These are phyloP conservation scores for Blastocystis sp. DNA, from an alignment of 352 stramenopile species.

Conservation along the genomic window DNA sequence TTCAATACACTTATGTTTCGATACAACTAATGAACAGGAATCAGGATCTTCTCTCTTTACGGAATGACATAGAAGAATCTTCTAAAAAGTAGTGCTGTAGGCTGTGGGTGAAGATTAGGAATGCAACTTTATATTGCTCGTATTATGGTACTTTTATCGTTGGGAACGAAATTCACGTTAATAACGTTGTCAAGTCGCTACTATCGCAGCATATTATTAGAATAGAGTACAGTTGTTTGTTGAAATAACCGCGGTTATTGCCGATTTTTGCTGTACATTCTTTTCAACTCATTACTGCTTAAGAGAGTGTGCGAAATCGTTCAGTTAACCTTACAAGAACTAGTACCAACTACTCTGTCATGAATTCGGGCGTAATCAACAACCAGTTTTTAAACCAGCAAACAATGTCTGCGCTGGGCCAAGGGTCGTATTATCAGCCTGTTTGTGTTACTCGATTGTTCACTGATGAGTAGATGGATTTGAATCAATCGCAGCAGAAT, in stretches of 20 bases:
- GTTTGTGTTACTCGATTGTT: not conserved
- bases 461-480: not conserved
- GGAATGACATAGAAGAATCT: not conserved
- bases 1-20: not conserved
- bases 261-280: not conserved
- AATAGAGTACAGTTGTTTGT: not conserved
- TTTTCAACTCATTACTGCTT: not conserved
- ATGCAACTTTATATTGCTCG: not conserved
- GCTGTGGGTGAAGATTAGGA: not conserved
- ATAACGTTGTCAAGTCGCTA: not conserved
- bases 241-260: not conserved
- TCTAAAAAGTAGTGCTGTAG: not conserved
- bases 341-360: not conserved
- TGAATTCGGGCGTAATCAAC: not conserved
- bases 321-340: not conserved
- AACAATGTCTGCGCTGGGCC: not conserved
- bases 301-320: not conserved
- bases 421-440: not conserved
- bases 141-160: not conserved
- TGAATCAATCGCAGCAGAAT: not conserved
- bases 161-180: not conserved
- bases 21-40: not conserved
- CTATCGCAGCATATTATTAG: not conserved
- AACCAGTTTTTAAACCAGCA: slow-evolving; percentile 18
- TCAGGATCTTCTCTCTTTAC: not conserved